Base-by-base conservation (phyloP, 106 monocot species). In the Dendrobium catenatum region DNA sequence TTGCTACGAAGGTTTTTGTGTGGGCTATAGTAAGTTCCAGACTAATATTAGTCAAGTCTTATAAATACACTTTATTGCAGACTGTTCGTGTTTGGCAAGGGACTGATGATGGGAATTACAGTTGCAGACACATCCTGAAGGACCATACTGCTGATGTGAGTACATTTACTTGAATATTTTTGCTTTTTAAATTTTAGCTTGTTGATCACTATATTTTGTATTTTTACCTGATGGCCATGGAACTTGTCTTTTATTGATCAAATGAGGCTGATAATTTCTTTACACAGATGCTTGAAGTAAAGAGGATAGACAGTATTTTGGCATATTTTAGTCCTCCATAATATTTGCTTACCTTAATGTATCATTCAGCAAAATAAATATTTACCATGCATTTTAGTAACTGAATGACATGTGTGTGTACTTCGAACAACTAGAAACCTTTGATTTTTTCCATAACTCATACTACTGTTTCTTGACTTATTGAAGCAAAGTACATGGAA, bases 81-180 rank as follows among this genome's bases (percentile, higher is more conserved):
- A 98, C 98, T 72, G 93, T 98, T 82, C 92, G 92, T 33, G 19
- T 98, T 80, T 98, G 98, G 98, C 98, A 98, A 95, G 93, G 83
- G n/a, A 79, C 79, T 68, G 88, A 93, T 43, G 87, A 95, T 88
- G 98, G 93, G 49, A 88, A 87, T 70, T 98, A 91, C 64, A 88
- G 81, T 79, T 98, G 94, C 76, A 78, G 76, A n/a, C 87, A 93
- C 51, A 77, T 91, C 68, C 79, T 98, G 80, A 94, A 81, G 85
- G 98, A 95, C 80, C 98, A 98, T 81, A 75, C 86, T 67, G 89
- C 94, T 77, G 98, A 98, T 88, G 98, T 98, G 73, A 80, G 87
- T 77, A 84, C 75, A 74, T 1, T 48, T 66, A 7, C 24, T 55
- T 31, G 0, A 74, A 19, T 6, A 16, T 20, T 72, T 20, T 68